Conservation (phyloP, 2,329 filamentous ascomycete species). For the Neoarthrinium moseri region DNA sequence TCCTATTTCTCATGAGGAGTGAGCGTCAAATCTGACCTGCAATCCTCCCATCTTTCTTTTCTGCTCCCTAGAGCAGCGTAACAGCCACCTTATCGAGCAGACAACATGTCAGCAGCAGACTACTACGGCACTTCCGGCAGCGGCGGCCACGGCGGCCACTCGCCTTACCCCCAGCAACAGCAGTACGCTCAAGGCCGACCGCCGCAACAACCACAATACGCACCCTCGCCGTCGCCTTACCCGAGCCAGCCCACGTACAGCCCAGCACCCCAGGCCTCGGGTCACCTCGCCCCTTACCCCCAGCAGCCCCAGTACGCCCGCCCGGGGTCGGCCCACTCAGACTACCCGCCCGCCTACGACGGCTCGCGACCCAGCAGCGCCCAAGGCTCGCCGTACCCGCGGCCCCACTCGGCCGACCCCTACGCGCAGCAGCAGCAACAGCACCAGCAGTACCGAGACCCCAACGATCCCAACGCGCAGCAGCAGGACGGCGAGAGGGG, state of each 20-base stretch:
- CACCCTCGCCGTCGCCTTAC: slow-evolving; percentile 20
- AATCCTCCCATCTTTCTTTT: background rate
- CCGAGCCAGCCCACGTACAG: slow-evolving; percentile 19
- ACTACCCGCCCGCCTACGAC: slow-evolving; percentile 15
- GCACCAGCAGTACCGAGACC: slow-evolving; percentile 11
- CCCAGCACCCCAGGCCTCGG: slow-evolving; percentile 16
- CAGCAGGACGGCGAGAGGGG: slow-evolving; percentile 51
- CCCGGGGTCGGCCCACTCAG: slow-evolving; percentile 27
- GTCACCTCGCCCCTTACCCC: slow-evolving; percentile 21
- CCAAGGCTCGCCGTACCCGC: slow-evolving; percentile 11
- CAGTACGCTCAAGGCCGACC: slow-evolving; percentile 14
- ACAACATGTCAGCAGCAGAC: slow-evolving; percentile 26
- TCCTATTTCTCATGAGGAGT: too few species aligned
- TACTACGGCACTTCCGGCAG: slow-evolving; percentile 26
- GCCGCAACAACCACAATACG: background rate
- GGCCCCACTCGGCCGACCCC: slow-evolving; percentile 27
- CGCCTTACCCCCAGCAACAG: slow-evolving; percentile 18
- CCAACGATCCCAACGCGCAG: slow-evolving; percentile 12
- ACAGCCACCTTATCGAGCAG: background rate
- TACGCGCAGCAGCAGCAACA: slow-evolving; percentile 11
- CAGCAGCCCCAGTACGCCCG: slow-evolving; percentile 23
- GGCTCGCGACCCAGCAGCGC: slow-evolving; percentile 2
- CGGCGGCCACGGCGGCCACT: slow-evolving; percentile 13
- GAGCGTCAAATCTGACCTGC: slow-evolving; percentile 8
- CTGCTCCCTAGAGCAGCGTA: background rate